These are phyloP conservation scores for Arthrocladium fulminans DNA, from an alignment of 2,329 filamentous ascomycete genomes.

Conservation along the genomic window DNA sequence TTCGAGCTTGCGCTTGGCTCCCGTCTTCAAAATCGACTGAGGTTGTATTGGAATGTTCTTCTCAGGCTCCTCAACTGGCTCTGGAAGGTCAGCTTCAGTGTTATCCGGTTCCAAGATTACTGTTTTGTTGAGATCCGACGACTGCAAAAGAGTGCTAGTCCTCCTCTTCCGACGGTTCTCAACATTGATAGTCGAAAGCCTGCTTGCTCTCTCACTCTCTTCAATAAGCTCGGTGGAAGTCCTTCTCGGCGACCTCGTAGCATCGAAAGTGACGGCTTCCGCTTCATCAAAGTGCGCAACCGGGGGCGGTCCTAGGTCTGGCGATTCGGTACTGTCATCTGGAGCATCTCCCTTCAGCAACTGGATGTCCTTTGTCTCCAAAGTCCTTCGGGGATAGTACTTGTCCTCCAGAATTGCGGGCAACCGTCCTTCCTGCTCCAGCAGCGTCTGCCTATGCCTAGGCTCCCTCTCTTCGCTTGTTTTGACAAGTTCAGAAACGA, in stretches of 20 bases:
- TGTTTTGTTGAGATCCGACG: conserved; percentile 31
- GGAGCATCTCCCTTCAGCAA: conserved; percentile 23
- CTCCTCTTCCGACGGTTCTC: conserved; percentile 46
- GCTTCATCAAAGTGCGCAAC: conserved; percentile 44
- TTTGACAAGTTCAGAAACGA: conserved; percentile 14
- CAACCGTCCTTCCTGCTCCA: conserved; percentile 35
- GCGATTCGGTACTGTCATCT: conserved; percentile 23
- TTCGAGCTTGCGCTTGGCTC: conserved; percentile 23
- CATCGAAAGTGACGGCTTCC: conserved; percentile 40
- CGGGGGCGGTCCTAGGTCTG: conserved; percentile 38
- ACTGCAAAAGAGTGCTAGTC: conserved; percentile 39
- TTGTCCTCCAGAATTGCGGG: conserved; percentile 54
- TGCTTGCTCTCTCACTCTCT: conserved; percentile 21
- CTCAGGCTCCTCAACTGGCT: neutral
- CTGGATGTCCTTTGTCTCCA: conserved; percentile 38
- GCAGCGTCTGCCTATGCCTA: conserved; percentile 16
- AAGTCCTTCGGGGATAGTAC: conserved; percentile 46
- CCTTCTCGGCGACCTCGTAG: conserved; percentile 19
- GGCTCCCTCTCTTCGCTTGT: conserved; percentile 26
- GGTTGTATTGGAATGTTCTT: neutral
- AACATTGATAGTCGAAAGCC: conserved; percentile 28
- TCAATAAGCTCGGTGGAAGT: conserved; percentile 15
- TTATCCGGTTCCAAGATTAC: conserved; percentile 9
- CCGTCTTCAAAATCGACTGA: conserved; percentile 14
- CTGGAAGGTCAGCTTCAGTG: conserved; percentile 10